phyloP scores from a whole-genome alignment of 768 basidiomycete genomes.

The Scleroderma citrinum region DNA sequence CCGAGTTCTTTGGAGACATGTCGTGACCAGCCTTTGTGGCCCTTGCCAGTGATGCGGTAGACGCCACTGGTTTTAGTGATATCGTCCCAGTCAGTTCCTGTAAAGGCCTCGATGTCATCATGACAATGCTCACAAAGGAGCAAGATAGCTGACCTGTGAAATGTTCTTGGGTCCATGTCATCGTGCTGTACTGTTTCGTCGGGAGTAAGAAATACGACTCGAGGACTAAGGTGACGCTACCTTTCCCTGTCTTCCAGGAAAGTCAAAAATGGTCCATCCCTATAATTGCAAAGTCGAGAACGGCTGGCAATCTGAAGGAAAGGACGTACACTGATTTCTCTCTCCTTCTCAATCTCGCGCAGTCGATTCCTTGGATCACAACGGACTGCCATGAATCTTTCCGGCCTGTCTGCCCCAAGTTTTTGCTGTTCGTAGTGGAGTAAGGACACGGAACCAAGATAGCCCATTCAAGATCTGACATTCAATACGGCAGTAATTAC shows the following conservation, averaged over 20 bases:
- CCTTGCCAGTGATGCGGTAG: conserved; percentile 62
- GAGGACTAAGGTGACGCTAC: conserved; percentile 32
- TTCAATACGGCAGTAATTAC: conserved; percentile 88
- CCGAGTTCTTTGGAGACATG: conserved; percentile 81
- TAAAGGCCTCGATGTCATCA: neutral
- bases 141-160: conserved; percentile 54
- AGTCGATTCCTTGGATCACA: conserved; percentile 66
- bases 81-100: conserved; percentile 84
- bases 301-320: neutral
- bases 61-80: conserved; percentile 55
- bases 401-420: conserved; percentile 74
- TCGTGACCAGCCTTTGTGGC: conserved; percentile 75
- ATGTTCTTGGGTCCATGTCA: conserved; percentile 73
- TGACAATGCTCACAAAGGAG: too few relatives aligned
- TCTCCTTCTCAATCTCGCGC: conserved; percentile 48
- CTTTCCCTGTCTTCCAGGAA: conserved; percentile 68
- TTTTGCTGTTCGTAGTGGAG: conserved; percentile 51
- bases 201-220: neutral
- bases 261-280: conserved; percentile 85
- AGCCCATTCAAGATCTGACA: conserved; percentile 35
- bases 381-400: conserved; percentile 63
- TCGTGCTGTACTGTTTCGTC: conserved; percentile 53
- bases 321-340: conserved; percentile 60
- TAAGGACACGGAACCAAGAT: conserved; percentile 2
- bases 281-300: conserved; percentile 21